Evolutionary conservation across 2,329 filamentous ascomycete species (phyloP).

Genomic region (Acephala macrosclerotiorum): DNA sequence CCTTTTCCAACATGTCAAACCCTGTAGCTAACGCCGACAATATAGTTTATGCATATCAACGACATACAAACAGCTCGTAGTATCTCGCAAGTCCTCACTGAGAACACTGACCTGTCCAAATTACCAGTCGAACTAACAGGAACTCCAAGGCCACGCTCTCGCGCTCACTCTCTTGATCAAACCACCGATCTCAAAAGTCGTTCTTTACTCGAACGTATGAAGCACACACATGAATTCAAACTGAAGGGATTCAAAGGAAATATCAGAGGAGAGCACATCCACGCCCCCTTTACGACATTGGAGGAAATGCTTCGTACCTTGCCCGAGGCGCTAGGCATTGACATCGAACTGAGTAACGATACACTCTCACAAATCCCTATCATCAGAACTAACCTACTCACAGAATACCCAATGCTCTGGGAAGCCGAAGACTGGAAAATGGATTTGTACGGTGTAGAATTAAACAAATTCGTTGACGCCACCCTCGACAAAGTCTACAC

Average conservation of each 20-base stretch:
- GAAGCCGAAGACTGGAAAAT: conserved; percentile 29
- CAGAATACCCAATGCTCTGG: conserved; percentile 29
- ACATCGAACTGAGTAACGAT: conserved; percentile 25
- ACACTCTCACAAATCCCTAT: not conserved
- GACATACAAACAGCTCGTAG: conserved; percentile 18
- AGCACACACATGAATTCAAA: conserved; percentile 22
- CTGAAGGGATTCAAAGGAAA: conserved; percentile 27
- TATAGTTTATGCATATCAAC: conserved; percentile 30
- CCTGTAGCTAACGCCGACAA: not conserved
- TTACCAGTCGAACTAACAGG: too few relatives aligned
- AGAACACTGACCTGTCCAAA: too few relatives aligned
- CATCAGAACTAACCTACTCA: not conserved
- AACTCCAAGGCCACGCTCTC: too few relatives aligned
- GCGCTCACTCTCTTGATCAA: too few relatives aligned
- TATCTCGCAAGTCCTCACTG: too few relatives aligned
- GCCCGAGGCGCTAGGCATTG: conserved; percentile 19
- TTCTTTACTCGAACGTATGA: too few relatives aligned
- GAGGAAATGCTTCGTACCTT: conserved; percentile 23
- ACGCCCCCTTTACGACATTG: conserved; percentile 23
- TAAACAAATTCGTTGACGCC: conserved; percentile 23
- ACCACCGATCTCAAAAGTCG: too few relatives aligned
- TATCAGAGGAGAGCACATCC: conserved; percentile 24
- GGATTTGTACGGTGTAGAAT: conserved; percentile 18
- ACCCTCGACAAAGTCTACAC: conserved; percentile 13
- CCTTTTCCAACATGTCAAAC: not conserved